phyloP scores from a whole-genome alignment of 495 filamentous ascomycete species.

The Talaromyces liani region DNA sequence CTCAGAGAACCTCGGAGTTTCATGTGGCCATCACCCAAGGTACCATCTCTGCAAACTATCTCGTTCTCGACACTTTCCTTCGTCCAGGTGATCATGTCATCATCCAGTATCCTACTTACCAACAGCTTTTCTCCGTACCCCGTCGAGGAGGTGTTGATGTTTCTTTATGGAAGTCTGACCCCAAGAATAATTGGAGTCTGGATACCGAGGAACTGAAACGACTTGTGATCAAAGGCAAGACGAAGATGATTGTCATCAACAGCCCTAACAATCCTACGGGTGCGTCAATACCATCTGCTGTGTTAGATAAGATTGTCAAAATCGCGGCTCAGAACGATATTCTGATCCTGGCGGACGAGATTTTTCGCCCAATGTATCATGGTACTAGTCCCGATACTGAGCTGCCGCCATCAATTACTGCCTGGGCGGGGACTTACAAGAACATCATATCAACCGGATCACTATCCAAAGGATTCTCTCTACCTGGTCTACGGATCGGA shows the following conservation, averaged over 20 bases:
- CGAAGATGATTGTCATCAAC: conserved; percentile 3
- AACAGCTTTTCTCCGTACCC: conserved; percentile 63
- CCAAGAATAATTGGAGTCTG: conserved; percentile 51
- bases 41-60: conserved; percentile 64
- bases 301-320: conserved; percentile 47
- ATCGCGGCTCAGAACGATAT: conserved; percentile 48
- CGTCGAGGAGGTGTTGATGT: conserved; percentile 61
- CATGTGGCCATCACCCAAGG: conserved; percentile 46
- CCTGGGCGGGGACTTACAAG: conserved; percentile 43
- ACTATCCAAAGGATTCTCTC: conserved; percentile 67
- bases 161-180: conserved; percentile 54
- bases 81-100: conserved; percentile 67
- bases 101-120: conserved; percentile 69
- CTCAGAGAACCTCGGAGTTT: neutral
- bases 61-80: conserved; percentile 57
- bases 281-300: conserved; percentile 45
- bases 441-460: conserved; percentile 60
- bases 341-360: conserved; percentile 61
- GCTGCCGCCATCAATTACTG: conserved; percentile 53
- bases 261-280: conserved; percentile 76
- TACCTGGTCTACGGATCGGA: conserved; percentile 64
- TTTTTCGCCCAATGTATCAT: conserved; percentile 70
- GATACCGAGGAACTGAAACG: conserved; percentile 49
- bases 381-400: conserved; percentile 36
- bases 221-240: conserved; percentile 35